Conservation (phyloP, 768 basidiomycete genomes). For the Podaxis sp. region DNA sequence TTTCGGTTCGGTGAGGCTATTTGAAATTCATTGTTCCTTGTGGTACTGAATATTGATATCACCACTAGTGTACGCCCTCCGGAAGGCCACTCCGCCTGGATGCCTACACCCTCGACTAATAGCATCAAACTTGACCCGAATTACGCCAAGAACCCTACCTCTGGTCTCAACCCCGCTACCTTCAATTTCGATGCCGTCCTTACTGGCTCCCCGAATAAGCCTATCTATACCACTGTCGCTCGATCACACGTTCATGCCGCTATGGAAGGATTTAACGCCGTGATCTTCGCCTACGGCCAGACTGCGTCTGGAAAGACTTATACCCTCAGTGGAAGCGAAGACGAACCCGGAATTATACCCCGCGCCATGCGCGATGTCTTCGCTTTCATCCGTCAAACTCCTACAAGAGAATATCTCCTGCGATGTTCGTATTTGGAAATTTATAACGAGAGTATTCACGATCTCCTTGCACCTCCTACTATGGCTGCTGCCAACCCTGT, state of each 20-base stretch:
- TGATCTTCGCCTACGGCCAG: slow-evolving; percentile 93
- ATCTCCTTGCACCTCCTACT: slow-evolving; percentile 74
- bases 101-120: slow-evolving; percentile 37
- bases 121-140: slow-evolving; percentile 62
- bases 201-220: slow-evolving; percentile 77
- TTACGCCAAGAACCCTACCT: slow-evolving; percentile 44
- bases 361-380: slow-evolving; percentile 93
- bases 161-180: slow-evolving; percentile 27
- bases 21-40: background rate
- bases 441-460: slow-evolving; percentile 90
- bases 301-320: slow-evolving; percentile 68
- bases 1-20: slow-evolving; percentile 65
- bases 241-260: slow-evolving; percentile 83
- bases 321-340: slow-evolving; percentile 68
- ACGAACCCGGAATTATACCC: slow-evolving; percentile 93
- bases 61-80: slow-evolving; percentile 61
- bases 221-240: slow-evolving; percentile 73
- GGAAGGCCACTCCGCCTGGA: slow-evolving; percentile 54
- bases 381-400: slow-evolving; percentile 71
- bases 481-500: slow-evolving; percentile 57
- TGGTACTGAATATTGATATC: slow-evolving; percentile 7
- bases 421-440: slow-evolving; percentile 97
- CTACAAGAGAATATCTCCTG: slow-evolving; percentile 86
- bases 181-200: slow-evolving; percentile 78
- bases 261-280: slow-evolving; percentile 96